Conservation (phyloP, 306 rosid species). For the Castanopsis chinensis region DNA sequence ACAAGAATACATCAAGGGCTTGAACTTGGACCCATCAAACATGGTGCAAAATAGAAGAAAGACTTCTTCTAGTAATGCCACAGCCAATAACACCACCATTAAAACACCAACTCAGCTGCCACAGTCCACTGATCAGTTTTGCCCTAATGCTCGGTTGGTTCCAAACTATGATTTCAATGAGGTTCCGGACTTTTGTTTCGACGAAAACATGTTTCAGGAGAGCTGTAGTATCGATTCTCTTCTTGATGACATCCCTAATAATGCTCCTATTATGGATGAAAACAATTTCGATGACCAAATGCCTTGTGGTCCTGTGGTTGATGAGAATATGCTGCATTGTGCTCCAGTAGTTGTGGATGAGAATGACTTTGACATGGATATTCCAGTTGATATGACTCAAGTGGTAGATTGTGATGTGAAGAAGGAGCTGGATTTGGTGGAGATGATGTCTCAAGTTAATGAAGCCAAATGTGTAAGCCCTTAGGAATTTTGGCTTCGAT, state of each 20-base stretch:
- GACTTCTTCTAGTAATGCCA: constrained; percentile 15
- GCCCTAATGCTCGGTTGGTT: constrained; percentile 34
- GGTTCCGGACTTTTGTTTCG: constrained; percentile 53
- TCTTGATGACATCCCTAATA: constrained; percentile 50
- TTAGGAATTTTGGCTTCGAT: background rate
- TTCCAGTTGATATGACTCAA: constrained; percentile 16
- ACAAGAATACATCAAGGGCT: constrained; percentile 76
- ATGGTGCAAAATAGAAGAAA: constrained; percentile 36
- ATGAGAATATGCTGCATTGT: background rate
- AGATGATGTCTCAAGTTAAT: constrained; percentile 65
- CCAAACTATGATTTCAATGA: constrained; percentile 48
- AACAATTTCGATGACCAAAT: constrained; percentile 21
- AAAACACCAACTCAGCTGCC: constrained; percentile 18
- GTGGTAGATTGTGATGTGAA: constrained; percentile 40
- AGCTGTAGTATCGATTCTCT: constrained; percentile 60
- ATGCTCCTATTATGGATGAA: constrained; percentile 35
- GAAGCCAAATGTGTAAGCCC: constrained; percentile 11
- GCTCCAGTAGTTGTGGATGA: constrained; percentile 9
- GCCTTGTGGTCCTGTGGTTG: constrained; percentile 8
- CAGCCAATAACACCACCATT: constrained; percentile 9
- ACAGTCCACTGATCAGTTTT: background rate
- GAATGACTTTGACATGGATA: constrained; percentile 21
- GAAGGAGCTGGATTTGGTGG: constrained; percentile 83
- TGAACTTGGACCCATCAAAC: constrained; percentile 57
- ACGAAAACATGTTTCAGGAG: constrained; percentile 57